Evolutionary conservation across 768 basidiomycete species (phyloP).

Genomic region (Udeniomyces megalosporus): DNA sequence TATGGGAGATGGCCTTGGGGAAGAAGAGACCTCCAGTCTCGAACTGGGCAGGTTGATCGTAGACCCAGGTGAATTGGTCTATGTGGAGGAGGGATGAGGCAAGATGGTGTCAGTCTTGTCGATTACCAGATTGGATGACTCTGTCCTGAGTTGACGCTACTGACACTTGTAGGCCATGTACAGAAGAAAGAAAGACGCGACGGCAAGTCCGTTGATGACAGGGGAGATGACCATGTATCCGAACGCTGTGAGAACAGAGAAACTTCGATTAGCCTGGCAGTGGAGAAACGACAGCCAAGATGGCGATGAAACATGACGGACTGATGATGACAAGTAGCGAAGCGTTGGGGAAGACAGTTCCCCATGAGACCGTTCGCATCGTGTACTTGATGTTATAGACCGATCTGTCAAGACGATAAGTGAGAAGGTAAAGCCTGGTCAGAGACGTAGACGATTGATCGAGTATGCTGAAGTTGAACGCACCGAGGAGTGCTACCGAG

Average conservation of each 20-base stretch:
- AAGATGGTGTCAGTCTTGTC: constrained; percentile 9
- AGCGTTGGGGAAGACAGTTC: constrained; percentile 48
- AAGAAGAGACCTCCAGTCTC: constrained; percentile 93
- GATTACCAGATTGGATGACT: background rate
- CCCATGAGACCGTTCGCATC: constrained; percentile 52
- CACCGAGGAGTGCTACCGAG: constrained; percentile 73
- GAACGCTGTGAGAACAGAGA: constrained; percentile 17
- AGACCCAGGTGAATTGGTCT: constrained; percentile 65
- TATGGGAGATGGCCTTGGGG: constrained; percentile 80
- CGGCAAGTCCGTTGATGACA: constrained; percentile 78
- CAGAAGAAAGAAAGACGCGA: constrained; percentile 64
- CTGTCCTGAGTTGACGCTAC: background rate
- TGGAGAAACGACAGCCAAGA: background rate
- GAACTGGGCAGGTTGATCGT: constrained; percentile 32
- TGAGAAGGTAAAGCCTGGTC: too few relatives aligned
- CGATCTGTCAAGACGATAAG: too few relatives aligned
- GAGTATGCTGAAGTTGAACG: too few relatives aligned
- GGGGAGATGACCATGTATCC: constrained; percentile 76
- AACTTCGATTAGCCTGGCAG: background rate
- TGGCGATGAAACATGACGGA: constrained; percentile 30
- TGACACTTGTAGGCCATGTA: constrained; percentile 35
- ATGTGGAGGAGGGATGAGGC: constrained; percentile 29
- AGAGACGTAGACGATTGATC: too few relatives aligned
- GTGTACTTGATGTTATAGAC: constrained; percentile 70
- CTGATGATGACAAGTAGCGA: constrained; percentile 73